phyloP scores from a whole-genome alignment of 108 stramenopile genomes.

The Cyclotella choctawhatcheeana region DNA sequence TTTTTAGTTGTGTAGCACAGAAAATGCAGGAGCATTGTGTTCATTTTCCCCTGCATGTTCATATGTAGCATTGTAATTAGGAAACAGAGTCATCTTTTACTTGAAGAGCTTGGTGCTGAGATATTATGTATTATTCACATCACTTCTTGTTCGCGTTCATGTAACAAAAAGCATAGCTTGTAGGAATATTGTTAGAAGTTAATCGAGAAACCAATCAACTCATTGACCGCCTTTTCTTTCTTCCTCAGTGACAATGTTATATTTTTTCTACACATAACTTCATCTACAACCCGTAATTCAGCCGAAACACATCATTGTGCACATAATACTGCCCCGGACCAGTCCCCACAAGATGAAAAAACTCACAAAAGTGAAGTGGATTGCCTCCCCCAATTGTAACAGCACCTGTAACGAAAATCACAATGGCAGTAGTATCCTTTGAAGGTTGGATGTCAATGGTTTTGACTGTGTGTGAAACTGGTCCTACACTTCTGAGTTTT shows the following conservation, averaged over 20 bases:
- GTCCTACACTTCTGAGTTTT: constrained; percentile 75
- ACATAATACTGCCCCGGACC: constrained; percentile 92
- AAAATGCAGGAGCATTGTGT: no score
- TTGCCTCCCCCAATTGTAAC: constrained; percentile 88
- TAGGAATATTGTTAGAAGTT: no score
- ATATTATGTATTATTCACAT: no score
- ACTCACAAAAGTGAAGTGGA: constrained; percentile 94
- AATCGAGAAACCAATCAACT: no score
- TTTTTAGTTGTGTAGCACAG: no score
- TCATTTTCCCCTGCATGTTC: no score
- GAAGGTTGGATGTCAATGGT: constrained; percentile 90
- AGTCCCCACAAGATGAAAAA: constrained; percentile 90
- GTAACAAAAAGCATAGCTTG: no score
- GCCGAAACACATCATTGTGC: constrained; percentile 93
- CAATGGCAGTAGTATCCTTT: constrained; percentile 55
- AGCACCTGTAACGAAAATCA: constrained; percentile 89
- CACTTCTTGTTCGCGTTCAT: no score
- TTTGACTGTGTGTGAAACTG: constrained; percentile 72
- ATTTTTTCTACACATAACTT: background rate
- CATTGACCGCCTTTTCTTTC: no score
- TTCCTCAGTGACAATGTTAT: background rate
- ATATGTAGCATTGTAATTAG: no score
- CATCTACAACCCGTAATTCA: constrained; percentile 91
- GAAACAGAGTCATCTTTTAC: no score
- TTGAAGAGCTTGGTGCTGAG: no score